Base-by-base conservation (phyloP, 805 yeast genomes). In the Candida fluviatilis region DNA sequence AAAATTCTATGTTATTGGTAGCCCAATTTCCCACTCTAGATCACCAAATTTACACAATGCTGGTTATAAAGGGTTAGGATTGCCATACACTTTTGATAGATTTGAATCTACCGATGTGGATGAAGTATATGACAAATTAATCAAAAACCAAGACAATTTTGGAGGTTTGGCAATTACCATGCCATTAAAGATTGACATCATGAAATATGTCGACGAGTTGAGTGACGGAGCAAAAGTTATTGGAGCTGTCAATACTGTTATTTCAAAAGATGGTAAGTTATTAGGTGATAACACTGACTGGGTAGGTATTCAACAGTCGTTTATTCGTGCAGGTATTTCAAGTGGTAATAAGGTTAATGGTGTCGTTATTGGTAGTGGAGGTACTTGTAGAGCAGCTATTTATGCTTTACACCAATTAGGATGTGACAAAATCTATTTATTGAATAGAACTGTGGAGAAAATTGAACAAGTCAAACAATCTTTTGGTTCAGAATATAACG, bases 161-260 rank as follows among this genome's bases (percentile, higher is more conserved):
- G 98, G 98, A 34, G 99, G 99, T n/a, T 79, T 85, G 45, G 90
- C 95, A 4, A 87, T 93, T 5, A 93, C 99, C 2, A 91, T 91
- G 55, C 99, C 99, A 3, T 69, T 91, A 55, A 93, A 93, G 58
- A 55, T 88, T 39, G 95, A 83, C 41, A 80, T 91, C 45, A 79
- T 85, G 66, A 70, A 79, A 48, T 75, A 76, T 47, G 73, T 83
- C 46, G 69, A 71, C 43, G 81, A 76, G 42, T 65, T 91, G 30
- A 75, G 88, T 5, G 82, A 76, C n/a, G 78, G 95, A 13, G 98
- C 95, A 12, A 58, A 71, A 45, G 49, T 60, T n/a, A 87, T 93
- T 50, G 98, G 98, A 30, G 98, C 99, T 15, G 89, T 93, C 38
- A 93, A 93, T 64, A 93, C 99, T 0, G 75, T 93, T 35, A 71